Evolutionary conservation across 1,284 basidiomycete species (phyloP).

Genomic region (Ganoderma lingzhi): DNA sequence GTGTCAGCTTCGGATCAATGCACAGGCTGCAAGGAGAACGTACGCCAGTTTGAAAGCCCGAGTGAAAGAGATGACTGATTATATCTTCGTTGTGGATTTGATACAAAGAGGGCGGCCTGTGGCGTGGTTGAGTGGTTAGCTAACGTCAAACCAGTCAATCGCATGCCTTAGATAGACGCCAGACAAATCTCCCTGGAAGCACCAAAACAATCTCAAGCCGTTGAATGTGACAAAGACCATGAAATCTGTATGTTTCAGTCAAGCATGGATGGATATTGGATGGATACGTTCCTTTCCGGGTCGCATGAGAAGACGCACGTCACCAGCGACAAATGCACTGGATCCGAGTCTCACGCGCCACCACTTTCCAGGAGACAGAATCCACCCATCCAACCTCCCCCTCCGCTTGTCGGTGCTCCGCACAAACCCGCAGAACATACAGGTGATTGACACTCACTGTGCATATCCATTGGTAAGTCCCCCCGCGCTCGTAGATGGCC

Average conservation of each 20-base stretch:
- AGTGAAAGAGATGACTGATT: slow-evolving; percentile 77
- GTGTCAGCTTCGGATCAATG: slow-evolving; percentile 16
- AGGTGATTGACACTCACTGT: slow-evolving; percentile 34
- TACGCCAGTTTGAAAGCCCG: slow-evolving; percentile 83
- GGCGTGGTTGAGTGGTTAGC: slow-evolving; percentile 12
- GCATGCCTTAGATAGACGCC: neutral
- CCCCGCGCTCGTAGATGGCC: slow-evolving; percentile 35
- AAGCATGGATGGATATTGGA: too few relatives aligned
- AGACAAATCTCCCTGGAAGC: neutral
- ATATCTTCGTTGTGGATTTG: slow-evolving; percentile 75
- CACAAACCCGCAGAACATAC: too few relatives aligned
- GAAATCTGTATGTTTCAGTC: neutral
- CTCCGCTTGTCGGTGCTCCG: neutral
- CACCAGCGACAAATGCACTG: neutral
- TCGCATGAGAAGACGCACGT: slow-evolving; percentile 15
- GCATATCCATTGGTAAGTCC: slow-evolving; percentile 39
- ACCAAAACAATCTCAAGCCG: neutral
- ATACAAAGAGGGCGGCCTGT: slow-evolving; percentile 51
- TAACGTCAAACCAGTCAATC: slow-evolving; percentile 13
- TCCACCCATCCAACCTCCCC: neutral
- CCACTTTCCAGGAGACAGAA: neutral
- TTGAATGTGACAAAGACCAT: neutral
- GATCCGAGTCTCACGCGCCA: slow-evolving; percentile 19
- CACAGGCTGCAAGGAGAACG: slow-evolving; percentile 40
- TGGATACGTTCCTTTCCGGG: neutral